These are phyloP conservation scores for Diplocarpon rosae DNA, from an alignment of 2,329 filamentous ascomycete species.

Conservation along the genomic window DNA sequence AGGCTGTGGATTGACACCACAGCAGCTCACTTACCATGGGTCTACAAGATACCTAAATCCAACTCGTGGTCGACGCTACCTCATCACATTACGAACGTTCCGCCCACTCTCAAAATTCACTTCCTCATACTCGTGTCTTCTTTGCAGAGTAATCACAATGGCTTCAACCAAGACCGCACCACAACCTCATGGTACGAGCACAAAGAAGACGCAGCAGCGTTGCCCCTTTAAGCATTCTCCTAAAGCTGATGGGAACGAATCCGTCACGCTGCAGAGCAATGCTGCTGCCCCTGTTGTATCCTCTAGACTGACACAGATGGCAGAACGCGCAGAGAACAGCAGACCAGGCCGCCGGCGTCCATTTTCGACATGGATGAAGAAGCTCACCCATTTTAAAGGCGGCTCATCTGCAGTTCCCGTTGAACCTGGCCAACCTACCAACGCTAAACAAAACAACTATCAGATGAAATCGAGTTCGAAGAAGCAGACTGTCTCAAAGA, in stretches of 20 bases:
- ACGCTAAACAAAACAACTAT: constrained; percentile 32
- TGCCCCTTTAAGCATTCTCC: constrained; percentile 3
- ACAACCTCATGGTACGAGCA: constrained; percentile 34
- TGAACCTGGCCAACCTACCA: constrained; percentile 32
- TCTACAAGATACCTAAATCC: not conserved
- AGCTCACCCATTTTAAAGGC: constrained; percentile 73
- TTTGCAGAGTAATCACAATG: constrained; percentile 21
- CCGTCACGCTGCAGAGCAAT: not conserved
- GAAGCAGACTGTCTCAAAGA: constrained; percentile 41
- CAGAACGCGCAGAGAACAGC: constrained; percentile 48
- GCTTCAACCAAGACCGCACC: constrained; percentile 30
- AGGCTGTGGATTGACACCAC: too few relatives aligned
- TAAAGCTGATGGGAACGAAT: constrained; percentile 4
- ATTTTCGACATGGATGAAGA: constrained; percentile 90
- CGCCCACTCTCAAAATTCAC: not conserved
- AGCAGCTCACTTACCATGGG: too few relatives aligned
- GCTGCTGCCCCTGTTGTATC: constrained; percentile 1
- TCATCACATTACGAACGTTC: not conserved
- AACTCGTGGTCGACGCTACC: not conserved
- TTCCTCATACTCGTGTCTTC: not conserved
- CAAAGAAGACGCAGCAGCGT: constrained; percentile 1
- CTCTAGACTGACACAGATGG: constrained; percentile 22
- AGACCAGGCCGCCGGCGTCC: constrained; percentile 61
- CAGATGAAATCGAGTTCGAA: constrained; percentile 37
- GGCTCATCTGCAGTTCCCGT: constrained; percentile 50